Base-by-base conservation (phyloP, 2,329 filamentous ascomycete species). In the Alternaria sp. region DNA sequence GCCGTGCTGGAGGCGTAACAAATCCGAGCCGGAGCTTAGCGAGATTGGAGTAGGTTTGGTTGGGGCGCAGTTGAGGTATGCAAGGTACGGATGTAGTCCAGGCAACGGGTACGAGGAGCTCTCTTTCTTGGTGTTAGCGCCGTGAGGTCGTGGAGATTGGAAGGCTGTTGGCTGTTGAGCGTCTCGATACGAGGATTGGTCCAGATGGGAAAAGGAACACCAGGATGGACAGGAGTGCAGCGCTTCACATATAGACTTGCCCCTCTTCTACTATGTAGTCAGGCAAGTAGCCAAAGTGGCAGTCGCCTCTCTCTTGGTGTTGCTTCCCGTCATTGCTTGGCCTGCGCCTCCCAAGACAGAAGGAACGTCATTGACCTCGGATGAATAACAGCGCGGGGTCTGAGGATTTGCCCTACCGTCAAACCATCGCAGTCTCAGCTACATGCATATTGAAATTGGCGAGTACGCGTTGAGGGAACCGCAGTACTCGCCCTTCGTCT, bases 281-380 rank as follows among this genome's bases (percentile, higher is more conserved):
- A 26, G 26, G 59, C 65, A 36, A 36, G 32, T 15, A n/a, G 32
- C 32, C 32, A 36, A 36, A 36, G 32, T 67, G 68, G 64, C 66
- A 57, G 65, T 40, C 65, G 61, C 40, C 26, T 62, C 43, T 51
- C 63, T 25, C 25, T 50, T 51, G 44, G 46, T 52, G 52, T 64
- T 57, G 45, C 32, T 66, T 71, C 63, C 62, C 56, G 58, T 62
- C 59, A 59, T 57, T 54, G 61, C 68, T 72, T 73, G 67, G 67
- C 66, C 54, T 60, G 54, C 40, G 30, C 55, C 44, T 61, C 50
- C 67, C 61, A 66, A 67, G 64, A 57, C 30, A 25, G 50, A 36
- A 51, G 19, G 25, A 50, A 69, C 70, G 70, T 73, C 69, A 72
- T 71, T 26, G 26, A 62, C 7, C 23, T 47, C 43, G 57, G 51